Base-by-base conservation (phyloP, 208 protist genomes). In the Leishmania gerbilli region DNA sequence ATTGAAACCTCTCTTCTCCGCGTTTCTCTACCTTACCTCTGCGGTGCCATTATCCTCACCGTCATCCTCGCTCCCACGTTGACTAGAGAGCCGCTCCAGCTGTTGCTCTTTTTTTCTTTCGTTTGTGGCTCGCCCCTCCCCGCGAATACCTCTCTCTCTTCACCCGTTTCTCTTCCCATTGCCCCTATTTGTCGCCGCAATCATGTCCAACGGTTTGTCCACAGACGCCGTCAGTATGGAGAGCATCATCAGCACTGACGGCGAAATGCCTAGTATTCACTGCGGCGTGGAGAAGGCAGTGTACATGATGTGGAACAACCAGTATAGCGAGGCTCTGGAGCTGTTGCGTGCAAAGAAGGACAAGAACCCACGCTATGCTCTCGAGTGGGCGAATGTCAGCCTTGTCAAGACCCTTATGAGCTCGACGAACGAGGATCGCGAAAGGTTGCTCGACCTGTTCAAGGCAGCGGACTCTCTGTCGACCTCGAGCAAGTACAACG, bases 381-480 rank as follows among this genome's bases (percentile, higher is more conserved):
- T 97, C 47, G 95, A 98, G 79, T 96, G 89, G 89, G 93, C 95
- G 17, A 90, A 95, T 77, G 84, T 93, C 27, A 87, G 82, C 77
- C 84, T 95, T 53, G 88, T 98, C 27, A 90, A 95, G 84, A 91
- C 88, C 24, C 83, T 98, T 19, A 95, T 98, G 95, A 92, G 86
- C 68, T 95, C 91, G 40, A 93, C 90, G 17, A 97, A 95, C 82
- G 91, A 96, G 56, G 88, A 91, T 55, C 89, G 90, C 34, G 91
- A 97, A 72, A 74, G 64, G 17, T 81, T 95, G 21, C 83, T 97
- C 7, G 91, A 93, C 17, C 81, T 96, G 2, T 94, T 94, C 80
- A 95, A 98, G 77, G 82, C 77, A 37, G 95, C 95, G 1, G 95
- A 98, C 84, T 86, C 80, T 4, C 87, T 95, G 15, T 89, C 93